phyloP scores from a whole-genome alignment of 768 basidiomycete species.

The Coprinopsis marcescibilis region DNA sequence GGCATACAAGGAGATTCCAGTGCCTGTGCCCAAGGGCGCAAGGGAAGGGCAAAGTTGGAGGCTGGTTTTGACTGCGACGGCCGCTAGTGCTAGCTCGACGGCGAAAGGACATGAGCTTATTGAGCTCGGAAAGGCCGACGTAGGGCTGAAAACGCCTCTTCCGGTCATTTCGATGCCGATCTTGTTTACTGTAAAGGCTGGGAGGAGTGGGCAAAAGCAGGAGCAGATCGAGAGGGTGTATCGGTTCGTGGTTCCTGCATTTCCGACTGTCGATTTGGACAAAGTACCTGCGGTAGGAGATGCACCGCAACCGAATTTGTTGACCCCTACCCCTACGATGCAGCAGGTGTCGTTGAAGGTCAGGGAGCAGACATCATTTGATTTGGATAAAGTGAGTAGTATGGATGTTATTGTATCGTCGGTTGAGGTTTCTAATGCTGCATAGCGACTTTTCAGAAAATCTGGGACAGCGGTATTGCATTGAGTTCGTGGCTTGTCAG shows the following conservation, averaged over 20 bases:
- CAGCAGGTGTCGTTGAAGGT: conserved; percentile 37
- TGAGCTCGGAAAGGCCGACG: conserved; percentile 32
- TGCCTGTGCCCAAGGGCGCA: conserved; percentile 54
- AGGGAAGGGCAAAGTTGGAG: conserved; percentile 57
- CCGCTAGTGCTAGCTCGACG: no score
- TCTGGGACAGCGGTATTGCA: conserved; percentile 93
- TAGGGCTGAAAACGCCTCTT: conserved; percentile 43
- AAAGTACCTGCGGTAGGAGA: not conserved
- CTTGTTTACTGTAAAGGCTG: conserved; percentile 25
- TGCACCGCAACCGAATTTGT: not conserved
- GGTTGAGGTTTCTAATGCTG: conserved; percentile 16
- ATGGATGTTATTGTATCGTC: not conserved
- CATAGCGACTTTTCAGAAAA: conserved; percentile 62
- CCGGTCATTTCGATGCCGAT: conserved; percentile 71
- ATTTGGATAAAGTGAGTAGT: conserved; percentile 78
- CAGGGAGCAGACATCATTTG: conserved; percentile 81
- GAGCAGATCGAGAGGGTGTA: conserved; percentile 62
- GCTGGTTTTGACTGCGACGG: conserved; percentile 44
- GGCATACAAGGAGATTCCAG: conserved; percentile 70
- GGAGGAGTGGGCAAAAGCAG: conserved; percentile 45
- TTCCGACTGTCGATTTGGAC: not conserved
- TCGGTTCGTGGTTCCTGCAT: no score
- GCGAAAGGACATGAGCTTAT: conserved; percentile 22
- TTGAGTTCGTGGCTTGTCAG: conserved; percentile 71
- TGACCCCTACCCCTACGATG: not conserved